Conservation (phyloP, 2,329 filamentous ascomycete genomes). For the Epichloe gansuensis region DNA sequence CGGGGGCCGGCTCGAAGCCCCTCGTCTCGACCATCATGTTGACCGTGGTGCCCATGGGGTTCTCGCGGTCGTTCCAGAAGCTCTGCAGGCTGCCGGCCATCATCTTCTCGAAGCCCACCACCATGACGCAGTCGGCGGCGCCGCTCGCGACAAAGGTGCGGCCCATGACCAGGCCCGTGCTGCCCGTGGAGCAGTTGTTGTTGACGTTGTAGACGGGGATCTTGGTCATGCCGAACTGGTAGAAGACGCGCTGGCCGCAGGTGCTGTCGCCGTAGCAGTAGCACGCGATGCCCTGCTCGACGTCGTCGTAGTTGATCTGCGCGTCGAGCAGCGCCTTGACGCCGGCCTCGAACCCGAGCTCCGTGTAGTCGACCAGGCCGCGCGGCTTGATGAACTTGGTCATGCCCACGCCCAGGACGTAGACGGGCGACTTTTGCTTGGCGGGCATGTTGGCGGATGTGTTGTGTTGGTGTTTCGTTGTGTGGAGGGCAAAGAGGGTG, state of each 20-base stretch:
- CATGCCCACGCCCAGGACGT: constrained; percentile 96
- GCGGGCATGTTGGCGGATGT: constrained; percentile 29
- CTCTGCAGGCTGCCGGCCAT: constrained; percentile 74
- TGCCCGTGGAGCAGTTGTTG: constrained; percentile 97
- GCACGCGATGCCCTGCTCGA: constrained; percentile 90
- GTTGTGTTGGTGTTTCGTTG: not conserved
- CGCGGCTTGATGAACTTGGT: constrained; percentile 98
- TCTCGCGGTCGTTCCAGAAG: constrained; percentile 75
- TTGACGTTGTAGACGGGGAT: constrained; percentile 98
- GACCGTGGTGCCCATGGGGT: constrained; percentile 58
- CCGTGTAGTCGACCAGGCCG: constrained; percentile 87
- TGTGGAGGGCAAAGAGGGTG: not conserved
- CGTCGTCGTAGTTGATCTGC: constrained; percentile 91
- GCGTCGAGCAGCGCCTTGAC: constrained; percentile 77
- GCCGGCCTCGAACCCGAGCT: constrained; percentile 85
- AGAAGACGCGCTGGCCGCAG: constrained; percentile 92
- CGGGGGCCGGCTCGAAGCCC: constrained; percentile 69
- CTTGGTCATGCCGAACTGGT: constrained; percentile 94
- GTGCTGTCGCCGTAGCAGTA: constrained; percentile 96
- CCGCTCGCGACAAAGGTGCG: constrained; percentile 68
- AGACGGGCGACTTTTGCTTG: constrained; percentile 44
- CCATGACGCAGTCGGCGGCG: constrained; percentile 74
- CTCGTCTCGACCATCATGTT: constrained; percentile 75
- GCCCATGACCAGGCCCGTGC: constrained; percentile 75
- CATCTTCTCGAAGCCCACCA: constrained; percentile 98